phyloP scores from a whole-genome alignment of 371 early-diverging fungal species.

The Mortierella sp. region DNA sequence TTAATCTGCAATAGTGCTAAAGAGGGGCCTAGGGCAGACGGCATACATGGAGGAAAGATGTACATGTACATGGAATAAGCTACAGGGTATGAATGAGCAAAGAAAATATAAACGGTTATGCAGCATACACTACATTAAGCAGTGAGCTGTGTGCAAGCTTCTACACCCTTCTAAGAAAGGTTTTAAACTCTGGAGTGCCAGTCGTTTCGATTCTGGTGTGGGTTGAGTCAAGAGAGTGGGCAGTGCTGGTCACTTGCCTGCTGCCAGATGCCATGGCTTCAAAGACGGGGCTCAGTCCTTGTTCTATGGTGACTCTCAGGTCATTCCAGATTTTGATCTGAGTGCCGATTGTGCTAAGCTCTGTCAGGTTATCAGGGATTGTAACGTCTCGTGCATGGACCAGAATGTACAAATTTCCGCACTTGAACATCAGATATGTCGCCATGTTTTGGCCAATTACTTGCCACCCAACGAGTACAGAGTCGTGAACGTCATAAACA shows the following conservation, averaged over 20 bases:
- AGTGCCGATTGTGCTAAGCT: constrained; percentile 8
- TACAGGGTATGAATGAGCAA: too few species aligned
- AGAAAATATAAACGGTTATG: too few species aligned
- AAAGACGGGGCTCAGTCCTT: constrained; percentile 13
- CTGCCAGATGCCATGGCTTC: constrained; percentile 4
- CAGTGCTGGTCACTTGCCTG: background rate
- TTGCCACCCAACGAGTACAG: constrained; percentile 13
- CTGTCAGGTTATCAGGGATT: constrained; percentile 22
- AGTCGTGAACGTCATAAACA: constrained; percentile 12
- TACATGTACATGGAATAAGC: too few species aligned
- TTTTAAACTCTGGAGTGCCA: constrained; percentile 5
- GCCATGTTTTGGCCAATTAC: constrained; percentile 13
- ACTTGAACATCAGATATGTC: constrained; percentile 13
- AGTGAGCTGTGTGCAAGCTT: too few species aligned
- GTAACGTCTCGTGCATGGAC: constrained; percentile 12
- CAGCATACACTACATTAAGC: too few species aligned
- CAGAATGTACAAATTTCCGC: constrained; percentile 16
- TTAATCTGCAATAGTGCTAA: too few species aligned
- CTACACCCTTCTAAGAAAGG: constrained; percentile 5
- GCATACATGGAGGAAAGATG: too few species aligned
- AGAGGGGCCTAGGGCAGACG: too few species aligned
- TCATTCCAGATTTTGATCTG: constrained; percentile 20
- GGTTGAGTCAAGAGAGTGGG: background rate
- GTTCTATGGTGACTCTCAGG: constrained; percentile 16
- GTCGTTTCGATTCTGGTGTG: constrained; percentile 5